These are phyloP conservation scores for Eucalyptus marginata DNA, from an alignment of 345 rosid species.

Conservation along the genomic window DNA sequence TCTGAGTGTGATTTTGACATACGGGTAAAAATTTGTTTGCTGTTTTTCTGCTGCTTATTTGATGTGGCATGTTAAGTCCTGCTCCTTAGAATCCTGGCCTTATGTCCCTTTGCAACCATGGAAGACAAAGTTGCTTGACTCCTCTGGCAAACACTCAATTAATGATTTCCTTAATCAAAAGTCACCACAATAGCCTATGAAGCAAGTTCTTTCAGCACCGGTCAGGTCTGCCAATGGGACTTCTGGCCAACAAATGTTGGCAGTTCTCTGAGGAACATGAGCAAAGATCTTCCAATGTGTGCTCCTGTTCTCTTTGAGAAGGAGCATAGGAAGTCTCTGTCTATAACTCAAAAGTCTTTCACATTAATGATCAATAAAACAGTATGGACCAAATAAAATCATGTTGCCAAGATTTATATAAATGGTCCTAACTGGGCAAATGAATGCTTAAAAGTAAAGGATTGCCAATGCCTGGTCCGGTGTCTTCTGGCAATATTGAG, in stretches of 20 bases:
- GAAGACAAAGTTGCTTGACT: background rate
- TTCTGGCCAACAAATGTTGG: background rate
- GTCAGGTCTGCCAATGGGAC: background rate
- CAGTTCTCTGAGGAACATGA: background rate
- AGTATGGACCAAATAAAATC: no score
- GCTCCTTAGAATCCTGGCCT: background rate
- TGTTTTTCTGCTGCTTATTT: background rate
- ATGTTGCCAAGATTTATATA: no score
- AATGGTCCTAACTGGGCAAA: no score
- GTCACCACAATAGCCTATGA: background rate
- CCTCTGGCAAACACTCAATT: background rate
- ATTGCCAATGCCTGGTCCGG: no score
- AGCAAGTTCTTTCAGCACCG: background rate
- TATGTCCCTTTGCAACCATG: background rate
- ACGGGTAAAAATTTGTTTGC: slow-evolving; percentile 24
- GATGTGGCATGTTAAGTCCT: background rate
- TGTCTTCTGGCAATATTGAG: no score
- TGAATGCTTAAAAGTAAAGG: no score
- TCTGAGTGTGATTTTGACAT: slow-evolving; percentile 66
- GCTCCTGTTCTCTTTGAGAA: no score
- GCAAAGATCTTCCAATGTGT: no score
- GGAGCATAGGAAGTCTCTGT: no score
- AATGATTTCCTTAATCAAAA: background rate
- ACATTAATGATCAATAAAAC: no score
- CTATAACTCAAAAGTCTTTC: no score